These are phyloP conservation scores for Dactylellina drechsleri DNA, from an alignment of 2,329 filamentous ascomycete species.

Conservation along the genomic window DNA sequence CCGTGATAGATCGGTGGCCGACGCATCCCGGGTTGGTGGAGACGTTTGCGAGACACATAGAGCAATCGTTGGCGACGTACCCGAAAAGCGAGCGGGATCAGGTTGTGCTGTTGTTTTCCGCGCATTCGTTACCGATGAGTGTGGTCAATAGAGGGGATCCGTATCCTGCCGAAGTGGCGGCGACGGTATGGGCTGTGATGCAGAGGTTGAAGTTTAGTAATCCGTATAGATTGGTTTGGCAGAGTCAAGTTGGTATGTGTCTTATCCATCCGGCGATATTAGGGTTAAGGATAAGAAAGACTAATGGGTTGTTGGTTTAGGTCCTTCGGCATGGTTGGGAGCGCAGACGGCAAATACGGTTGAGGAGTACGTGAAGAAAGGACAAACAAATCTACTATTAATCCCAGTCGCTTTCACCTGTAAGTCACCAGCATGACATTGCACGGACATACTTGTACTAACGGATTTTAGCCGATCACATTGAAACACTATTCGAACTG, in stretches of 20 bases:
- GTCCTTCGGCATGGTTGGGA: constrained; percentile 92
- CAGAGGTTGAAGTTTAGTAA: constrained; percentile 85
- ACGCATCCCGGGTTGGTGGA: constrained; percentile 89
- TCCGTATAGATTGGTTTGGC: constrained; percentile 94
- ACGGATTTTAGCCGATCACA: constrained; percentile 76
- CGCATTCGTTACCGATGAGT: constrained; percentile 95
- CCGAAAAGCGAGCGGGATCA: constrained; percentile 80
- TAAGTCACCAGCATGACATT: constrained; percentile 20
- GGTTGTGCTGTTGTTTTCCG: constrained; percentile 90
- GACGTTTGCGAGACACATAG: constrained; percentile 91
- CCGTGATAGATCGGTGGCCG: constrained; percentile 97
- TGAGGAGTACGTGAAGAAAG: constrained; percentile 86
- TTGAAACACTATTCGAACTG: constrained; percentile 94
- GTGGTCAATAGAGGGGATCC: constrained; percentile 96
- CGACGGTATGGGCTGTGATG: constrained; percentile 97
- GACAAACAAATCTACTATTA: constrained; percentile 87
- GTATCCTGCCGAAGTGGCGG: constrained; percentile 93
- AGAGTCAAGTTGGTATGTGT: constrained; percentile 82
- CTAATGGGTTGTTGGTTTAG: constrained; percentile 10
- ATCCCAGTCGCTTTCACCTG: constrained; percentile 96
- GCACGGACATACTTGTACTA: background rate
- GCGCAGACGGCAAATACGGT: constrained; percentile 92
- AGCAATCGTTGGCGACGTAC: constrained; percentile 83
- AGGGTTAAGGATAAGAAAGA: background rate
- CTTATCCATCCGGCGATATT: background rate